Base-by-base conservation (phyloP, 2,329 filamentous ascomycete genomes). In the Aspergillus japonicus region DNA sequence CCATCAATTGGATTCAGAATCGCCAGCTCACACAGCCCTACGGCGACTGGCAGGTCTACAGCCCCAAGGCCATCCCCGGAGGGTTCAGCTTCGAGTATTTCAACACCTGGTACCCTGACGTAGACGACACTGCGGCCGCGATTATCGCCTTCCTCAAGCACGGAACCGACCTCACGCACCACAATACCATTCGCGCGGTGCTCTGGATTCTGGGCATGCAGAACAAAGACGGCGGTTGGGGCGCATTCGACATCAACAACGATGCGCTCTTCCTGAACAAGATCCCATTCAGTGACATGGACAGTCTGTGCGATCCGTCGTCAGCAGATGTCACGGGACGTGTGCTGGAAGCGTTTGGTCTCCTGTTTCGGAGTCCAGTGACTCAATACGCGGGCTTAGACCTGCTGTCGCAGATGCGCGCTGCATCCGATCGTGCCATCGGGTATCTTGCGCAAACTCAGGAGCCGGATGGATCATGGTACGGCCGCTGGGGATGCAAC, bases 201-300 rank as follows among this genome's bases (percentile, higher is more conserved):
- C 57, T 58, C 1, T 75, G 73, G 72, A 63, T 73, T 7, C 55
- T 71, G 1, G 72, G 71, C 2, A 73, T 77, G 73, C 73, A 77
- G 48, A 73, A 72, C 57, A 24, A 29, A 4, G 74, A 75, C 53
- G 73, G 73, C 31, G 74, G 75, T 1, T 77, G 72, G 73, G 73
- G 57, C 2, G 71, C 71, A 2, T 77, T 77, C 47, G 75, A 77
- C 50, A 31, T 56, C 6, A 64, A 73, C 7, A 76, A 76, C 52
- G 62, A 76, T 59, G 64, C 68, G 19, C 57, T 69, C 2, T 76
- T 66, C 35, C 62, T 77, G 14, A 73, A 77, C 53, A 68, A 69
- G 35, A 71, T 75, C 42, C 74, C 74, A 2, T 77, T 78, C 56
- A 70, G 67, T 33, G 73, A 78, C 56, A 74, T 74, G 66, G 59